Conservation (phyloP, 1,284 basidiomycete genomes). For the Pseudozyma sp. region DNA sequence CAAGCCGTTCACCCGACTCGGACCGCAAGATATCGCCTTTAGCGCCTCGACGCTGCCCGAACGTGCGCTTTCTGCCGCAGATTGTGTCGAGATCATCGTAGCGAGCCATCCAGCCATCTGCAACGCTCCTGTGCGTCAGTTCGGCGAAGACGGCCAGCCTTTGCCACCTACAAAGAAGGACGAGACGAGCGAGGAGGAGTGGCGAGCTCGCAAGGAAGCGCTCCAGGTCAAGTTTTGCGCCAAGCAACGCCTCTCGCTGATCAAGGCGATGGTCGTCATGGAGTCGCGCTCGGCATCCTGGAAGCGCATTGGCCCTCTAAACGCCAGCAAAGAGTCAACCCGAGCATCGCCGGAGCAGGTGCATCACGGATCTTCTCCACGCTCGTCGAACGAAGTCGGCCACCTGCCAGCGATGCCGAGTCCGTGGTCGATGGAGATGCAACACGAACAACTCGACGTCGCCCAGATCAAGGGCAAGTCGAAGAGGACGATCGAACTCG, state of each 20-base stretch:
- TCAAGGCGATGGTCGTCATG: conserved; percentile 61
- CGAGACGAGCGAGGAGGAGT: conserved; percentile 53
- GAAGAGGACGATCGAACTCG: conserved; percentile 54
- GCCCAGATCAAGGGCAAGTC: conserved; percentile 48
- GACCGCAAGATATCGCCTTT: conserved; percentile 39
- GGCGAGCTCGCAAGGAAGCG: conserved; percentile 40
- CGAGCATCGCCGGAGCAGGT: conserved; percentile 1
- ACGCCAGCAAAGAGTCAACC: conserved; percentile 9
- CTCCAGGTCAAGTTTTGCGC: conserved; percentile 38
- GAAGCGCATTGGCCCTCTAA: conserved; percentile 40
- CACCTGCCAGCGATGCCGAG: conserved; percentile 50
- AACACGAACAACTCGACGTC: conserved; percentile 48
- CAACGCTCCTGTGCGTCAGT: conserved; percentile 41
- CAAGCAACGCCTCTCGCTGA: conserved; percentile 49
- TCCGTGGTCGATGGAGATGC: conserved; percentile 53
- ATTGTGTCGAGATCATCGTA: conserved; percentile 31
- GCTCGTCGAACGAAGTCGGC: not conserved
- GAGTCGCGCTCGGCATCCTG: conserved; percentile 46
- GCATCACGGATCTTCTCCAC: conserved; percentile 3
- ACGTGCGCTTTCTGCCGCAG: conserved; percentile 12
- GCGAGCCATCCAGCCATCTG: conserved; percentile 38
- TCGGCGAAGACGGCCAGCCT: conserved; percentile 52
- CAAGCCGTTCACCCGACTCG: conserved; percentile 42
- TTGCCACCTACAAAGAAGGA: conserved; percentile 56
- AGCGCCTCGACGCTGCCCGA: conserved; percentile 38